Evolutionary conservation across 1,284 basidiomycete genomes (phyloP).

Genomic region (Phylloboletellus chloephorus): DNA sequence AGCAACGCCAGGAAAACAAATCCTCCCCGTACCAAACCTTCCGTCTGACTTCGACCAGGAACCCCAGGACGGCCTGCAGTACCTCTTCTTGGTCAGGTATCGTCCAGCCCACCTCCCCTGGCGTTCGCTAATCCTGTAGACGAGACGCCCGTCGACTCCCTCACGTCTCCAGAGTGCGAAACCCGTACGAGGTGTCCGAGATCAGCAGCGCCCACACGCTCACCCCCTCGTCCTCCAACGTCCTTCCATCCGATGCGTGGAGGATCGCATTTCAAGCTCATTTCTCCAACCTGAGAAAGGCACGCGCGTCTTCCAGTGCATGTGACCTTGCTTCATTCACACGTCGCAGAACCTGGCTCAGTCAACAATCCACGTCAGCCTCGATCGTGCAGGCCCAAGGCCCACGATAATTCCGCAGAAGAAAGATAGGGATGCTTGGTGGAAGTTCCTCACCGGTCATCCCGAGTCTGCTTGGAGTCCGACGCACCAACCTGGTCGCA

Average conservation of each 20-base stretch:
- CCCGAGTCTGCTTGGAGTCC: conserved; percentile 64
- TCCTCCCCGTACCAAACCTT: conserved; percentile 68
- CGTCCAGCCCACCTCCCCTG: conserved; percentile 5
- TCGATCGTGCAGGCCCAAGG: conserved; percentile 23
- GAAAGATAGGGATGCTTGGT: conserved; percentile 68
- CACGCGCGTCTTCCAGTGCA: conserved; percentile 21
- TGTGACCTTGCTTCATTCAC: conserved; percentile 11
- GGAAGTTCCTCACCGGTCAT: conserved; percentile 66
- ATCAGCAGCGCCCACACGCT: conserved; percentile 17
- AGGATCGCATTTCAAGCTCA: conserved; percentile 47
- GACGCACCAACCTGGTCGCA: conserved; percentile 20
- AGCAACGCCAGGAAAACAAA: conserved; percentile 53
- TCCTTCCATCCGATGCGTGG: conserved; percentile 63
- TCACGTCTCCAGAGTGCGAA: conserved; percentile 52
- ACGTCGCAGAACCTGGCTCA: conserved; percentile 55
- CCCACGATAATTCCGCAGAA: conserved; percentile 55
- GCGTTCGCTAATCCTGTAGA: conserved; percentile 33
- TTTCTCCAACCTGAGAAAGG: conserved; percentile 64
- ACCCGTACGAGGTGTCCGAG: conserved; percentile 54
- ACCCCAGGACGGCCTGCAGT: conserved; percentile 71
- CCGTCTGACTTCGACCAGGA: conserved; percentile 58
- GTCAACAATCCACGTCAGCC: conserved; percentile 47
- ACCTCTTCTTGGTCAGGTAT: conserved; percentile 76
- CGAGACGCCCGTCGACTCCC: conserved; percentile 63
- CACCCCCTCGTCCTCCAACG: conserved; percentile 12